Evolutionary conservation across 306 rosid species (phyloP), one percentile per base, ranked within the genome.

Genomic region (Neltuma alba): DNA sequence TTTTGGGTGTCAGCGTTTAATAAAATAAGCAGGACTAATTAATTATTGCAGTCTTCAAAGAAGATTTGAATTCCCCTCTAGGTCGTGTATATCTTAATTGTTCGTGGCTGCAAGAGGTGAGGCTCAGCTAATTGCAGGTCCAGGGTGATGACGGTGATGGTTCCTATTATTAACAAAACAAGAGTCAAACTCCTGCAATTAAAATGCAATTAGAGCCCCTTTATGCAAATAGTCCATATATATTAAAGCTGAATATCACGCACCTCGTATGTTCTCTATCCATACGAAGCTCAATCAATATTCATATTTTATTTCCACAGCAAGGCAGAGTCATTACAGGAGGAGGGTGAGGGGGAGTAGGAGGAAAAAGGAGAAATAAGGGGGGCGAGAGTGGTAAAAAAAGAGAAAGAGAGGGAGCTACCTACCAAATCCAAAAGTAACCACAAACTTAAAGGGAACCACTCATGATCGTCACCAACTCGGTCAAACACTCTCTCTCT

Each of bases 401-500:
- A 62, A 66, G 36, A 54, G 54, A 7, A 16, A 54, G 70, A 55
- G 37, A 42, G 30, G 61, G 85, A 25, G 77, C 79, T 83, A 87
- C 80, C 87, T 72, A 84, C 88, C 85, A 79, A 88, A 75, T 70
- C 75, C 75, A 76, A 76, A 77, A 80, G 64, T 68, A 82, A 84
- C 74, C 41, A 34, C 12, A 18, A 34, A 36, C 38, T 75, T 63
- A 83, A 84, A 77, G 71, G 87, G 62, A 85, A 79, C 89, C 82
- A 81, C 86, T 81, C 80, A 41, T 83, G 68, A 77, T 64, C 83
- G 75, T 85, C 79, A 89, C 90, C 89, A 89, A 87, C 85, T 85
- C 75, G 84, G 90, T 89, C 92, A 89, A 89, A 82, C 47, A 41
- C 79, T 47, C 76, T 79, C 60, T 34, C 69, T 47, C 27, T 11